Evolutionary conservation across 2,329 filamentous ascomycete genomes (phyloP).

Genomic region (Exophiala spinifera): DNA sequence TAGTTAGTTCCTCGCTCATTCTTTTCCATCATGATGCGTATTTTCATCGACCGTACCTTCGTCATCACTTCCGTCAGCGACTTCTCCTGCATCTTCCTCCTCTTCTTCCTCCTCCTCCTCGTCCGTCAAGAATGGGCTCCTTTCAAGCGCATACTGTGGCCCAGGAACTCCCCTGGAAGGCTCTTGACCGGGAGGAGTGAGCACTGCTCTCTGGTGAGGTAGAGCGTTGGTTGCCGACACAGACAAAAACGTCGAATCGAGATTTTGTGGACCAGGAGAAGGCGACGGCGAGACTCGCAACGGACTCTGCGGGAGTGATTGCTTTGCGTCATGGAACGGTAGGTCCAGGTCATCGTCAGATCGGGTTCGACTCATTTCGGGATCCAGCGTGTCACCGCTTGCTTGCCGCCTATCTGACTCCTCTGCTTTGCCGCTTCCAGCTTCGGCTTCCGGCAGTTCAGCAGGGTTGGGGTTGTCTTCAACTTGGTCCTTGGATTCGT

Average conservation of each 20-base stretch:
- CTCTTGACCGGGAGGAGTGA: conserved; percentile 26
- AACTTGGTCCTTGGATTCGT: neutral
- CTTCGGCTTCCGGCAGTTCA: neutral
- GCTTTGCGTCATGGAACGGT: conserved; percentile 18
- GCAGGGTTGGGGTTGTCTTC: neutral
- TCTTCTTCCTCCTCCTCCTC: conserved; percentile 20
- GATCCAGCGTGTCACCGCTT: neutral
- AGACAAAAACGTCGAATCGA: neutral
- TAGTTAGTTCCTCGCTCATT: no score
- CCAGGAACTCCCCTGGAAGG: conserved; percentile 25
- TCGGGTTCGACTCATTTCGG: conserved; percentile 3
- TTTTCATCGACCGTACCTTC: no score
- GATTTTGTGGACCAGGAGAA: conserved; percentile 3
- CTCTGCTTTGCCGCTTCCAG: neutral
- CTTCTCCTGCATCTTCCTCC: neutral
- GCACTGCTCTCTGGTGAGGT: conserved; percentile 13
- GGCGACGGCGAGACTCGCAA: neutral
- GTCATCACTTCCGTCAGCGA: neutral
- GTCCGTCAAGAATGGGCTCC: conserved; percentile 29
- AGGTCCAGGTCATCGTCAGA: conserved; percentile 16
- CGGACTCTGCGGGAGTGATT: conserved; percentile 3
- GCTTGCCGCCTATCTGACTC: neutral
- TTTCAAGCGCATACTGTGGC: conserved; percentile 24
- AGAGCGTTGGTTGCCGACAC: conserved; percentile 2
- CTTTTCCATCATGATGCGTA: no score